Conservation (phyloP, 129 eudicot genomes). For the Chrysanthemum lavandulifolium region DNA sequence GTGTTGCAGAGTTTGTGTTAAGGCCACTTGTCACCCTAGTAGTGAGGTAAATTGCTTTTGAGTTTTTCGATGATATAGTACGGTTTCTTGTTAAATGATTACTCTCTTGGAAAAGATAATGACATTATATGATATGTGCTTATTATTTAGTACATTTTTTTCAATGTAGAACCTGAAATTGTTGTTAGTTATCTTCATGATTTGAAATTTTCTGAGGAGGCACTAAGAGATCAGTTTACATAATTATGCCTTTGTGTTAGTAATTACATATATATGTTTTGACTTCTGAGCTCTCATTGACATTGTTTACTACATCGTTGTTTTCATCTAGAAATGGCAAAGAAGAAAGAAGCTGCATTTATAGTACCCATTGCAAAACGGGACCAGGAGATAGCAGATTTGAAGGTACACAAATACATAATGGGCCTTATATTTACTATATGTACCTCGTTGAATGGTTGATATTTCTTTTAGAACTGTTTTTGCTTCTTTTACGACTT, state of each 20-base stretch:
- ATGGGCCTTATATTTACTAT: too few relatives aligned
- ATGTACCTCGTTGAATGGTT: too few relatives aligned
- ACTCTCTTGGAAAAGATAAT: neutral
- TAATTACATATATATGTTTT: neutral
- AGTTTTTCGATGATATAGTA: too few relatives aligned
- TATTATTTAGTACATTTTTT: neutral
- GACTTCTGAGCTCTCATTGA: neutral
- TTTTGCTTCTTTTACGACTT: too few relatives aligned
- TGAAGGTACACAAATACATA: slow-evolving; percentile 52
- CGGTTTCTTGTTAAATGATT: too few relatives aligned
- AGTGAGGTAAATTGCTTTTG: too few relatives aligned
- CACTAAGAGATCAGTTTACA: slow-evolving; percentile 74
- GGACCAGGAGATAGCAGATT: slow-evolving; percentile 92
- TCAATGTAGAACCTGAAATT: slow-evolving; percentile 60
- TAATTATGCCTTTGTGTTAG: neutral
- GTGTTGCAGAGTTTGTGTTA: too few relatives aligned
- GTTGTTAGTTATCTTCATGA: slow-evolving; percentile 67
- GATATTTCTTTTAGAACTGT: too few relatives aligned
- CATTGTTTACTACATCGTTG: neutral
- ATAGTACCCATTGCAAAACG: slow-evolving; percentile 93
- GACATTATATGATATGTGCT: neutral
- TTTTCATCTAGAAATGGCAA: slow-evolving; percentile 76
- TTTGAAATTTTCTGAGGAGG: slow-evolving; percentile 77
- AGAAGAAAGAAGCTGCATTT: slow-evolving; percentile 96
- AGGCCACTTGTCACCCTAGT: too few relatives aligned